Conservation (phyloP, 257 asterid species). For the Nicotiana paniculata region DNA sequence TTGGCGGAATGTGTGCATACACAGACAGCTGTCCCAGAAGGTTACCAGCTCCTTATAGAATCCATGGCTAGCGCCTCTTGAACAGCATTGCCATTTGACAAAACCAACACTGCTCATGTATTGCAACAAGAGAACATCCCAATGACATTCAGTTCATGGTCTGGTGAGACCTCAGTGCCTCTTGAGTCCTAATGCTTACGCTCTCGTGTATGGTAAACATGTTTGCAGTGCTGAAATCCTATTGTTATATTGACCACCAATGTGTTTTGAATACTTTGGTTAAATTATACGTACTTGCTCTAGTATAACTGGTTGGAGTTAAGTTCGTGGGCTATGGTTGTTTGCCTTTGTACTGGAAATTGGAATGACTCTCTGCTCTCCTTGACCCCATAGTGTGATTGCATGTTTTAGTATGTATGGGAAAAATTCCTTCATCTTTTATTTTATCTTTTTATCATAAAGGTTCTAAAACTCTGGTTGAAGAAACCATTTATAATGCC, state of each 20-base stretch:
- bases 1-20: constrained; percentile 60
- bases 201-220: background rate
- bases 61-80: constrained; percentile 61
- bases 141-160: background rate
- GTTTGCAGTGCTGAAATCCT: background rate
- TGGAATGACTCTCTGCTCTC: background rate
- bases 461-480: background rate
- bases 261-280: background rate
- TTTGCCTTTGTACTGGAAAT: background rate
- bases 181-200: background rate
- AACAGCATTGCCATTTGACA: background rate
- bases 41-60: constrained; percentile 82
- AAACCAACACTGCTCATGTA: background rate
- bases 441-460: background rate
- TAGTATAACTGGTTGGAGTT: background rate
- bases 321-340: background rate
- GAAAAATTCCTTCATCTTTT: background rate
- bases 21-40: constrained; percentile 74
- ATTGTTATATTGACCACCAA: background rate
- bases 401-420: background rate
- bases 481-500: background rate
- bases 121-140: background rate
- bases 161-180: background rate
- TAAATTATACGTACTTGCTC: background rate
- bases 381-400: background rate